A percentile compares a stretch with the other conserved stretches of the same genome.
These are phyloP conservation scores for Neurospora pannonica DNA, from an alignment of 495 filamentous ascomycete species.

Conservation along the genomic window DNA sequence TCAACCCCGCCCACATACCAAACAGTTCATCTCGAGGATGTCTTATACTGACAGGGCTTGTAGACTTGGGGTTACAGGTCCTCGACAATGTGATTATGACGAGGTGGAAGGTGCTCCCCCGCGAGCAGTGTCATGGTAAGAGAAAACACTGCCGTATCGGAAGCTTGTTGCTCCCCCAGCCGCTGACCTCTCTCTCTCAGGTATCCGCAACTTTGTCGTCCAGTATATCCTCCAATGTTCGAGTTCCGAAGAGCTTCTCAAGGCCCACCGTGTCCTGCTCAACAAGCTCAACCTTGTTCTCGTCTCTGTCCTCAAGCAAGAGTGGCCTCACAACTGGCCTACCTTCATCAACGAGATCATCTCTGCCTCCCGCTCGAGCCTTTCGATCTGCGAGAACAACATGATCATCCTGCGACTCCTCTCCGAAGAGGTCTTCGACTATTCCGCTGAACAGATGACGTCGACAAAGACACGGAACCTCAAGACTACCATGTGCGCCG, in stretches of 20 bases:
- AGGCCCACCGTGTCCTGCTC: constrained; percentile 71
- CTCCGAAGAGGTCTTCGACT: constrained; percentile 98
- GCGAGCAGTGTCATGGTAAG: constrained; percentile 86
- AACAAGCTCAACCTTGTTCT: constrained; percentile 98
- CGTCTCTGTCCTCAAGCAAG: constrained; percentile 95
- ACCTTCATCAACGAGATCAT: constrained; percentile 99
- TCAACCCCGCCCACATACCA: constrained; percentile 8
- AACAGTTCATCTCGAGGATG: not conserved
- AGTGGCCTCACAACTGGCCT: constrained; percentile 99
- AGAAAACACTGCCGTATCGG: not conserved
- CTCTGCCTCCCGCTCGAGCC: constrained; percentile 82
- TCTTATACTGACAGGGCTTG: constrained; percentile 34
- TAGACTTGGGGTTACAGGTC: constrained; percentile 90
- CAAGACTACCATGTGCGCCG: constrained; percentile 95
- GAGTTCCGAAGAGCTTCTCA: constrained; percentile 73
- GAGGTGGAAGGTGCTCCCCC: constrained; percentile 92
- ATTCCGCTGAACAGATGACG: constrained; percentile 97
- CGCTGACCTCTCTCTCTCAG: constrained; percentile 32
- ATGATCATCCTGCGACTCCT: constrained; percentile 95
- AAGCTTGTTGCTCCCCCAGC: not conserved
- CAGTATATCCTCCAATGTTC: constrained; percentile 94
- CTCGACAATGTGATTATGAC: constrained; percentile 98
- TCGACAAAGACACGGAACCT: constrained; percentile 89
- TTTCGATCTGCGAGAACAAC: constrained; percentile 99
- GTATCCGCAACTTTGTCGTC: constrained; percentile 97